These are phyloP conservation scores for Lactarius deliciosus DNA, from an alignment of 768 basidiomycete genomes.

Conservation along the genomic window DNA sequence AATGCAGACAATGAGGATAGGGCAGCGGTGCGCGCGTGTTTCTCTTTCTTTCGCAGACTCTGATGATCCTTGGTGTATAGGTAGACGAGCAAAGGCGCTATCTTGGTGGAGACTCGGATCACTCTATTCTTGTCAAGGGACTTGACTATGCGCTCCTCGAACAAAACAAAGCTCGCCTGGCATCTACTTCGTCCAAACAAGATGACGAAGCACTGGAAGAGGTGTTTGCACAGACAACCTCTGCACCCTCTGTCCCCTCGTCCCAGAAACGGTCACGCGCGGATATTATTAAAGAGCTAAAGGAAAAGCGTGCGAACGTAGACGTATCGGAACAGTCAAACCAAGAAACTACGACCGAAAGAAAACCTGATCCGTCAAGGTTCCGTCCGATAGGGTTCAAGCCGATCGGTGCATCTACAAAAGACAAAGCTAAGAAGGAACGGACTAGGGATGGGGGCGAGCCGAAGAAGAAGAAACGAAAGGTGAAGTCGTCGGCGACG, in stretches of 20 bases:
- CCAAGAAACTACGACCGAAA: slow-evolving; percentile 38
- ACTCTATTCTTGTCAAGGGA: slow-evolving; percentile 86
- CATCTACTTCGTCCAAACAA: slow-evolving; percentile 46
- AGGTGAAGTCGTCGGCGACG: slow-evolving; percentile 38
- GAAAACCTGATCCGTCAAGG: slow-evolving; percentile 39
- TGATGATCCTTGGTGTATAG: slow-evolving; percentile 37
- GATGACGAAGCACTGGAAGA: slow-evolving; percentile 84
- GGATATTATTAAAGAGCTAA: slow-evolving; percentile 71
- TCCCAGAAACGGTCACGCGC: slow-evolving; percentile 74
- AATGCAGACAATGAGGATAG: slow-evolving; percentile 58
- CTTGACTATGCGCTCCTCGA: slow-evolving; percentile 86
- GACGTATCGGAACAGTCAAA: slow-evolving; percentile 25
- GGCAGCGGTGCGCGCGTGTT: slow-evolving; percentile 48
- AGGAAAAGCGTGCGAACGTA: slow-evolving; percentile 50
- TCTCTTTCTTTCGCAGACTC: neutral
- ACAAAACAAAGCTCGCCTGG: slow-evolving; percentile 71
- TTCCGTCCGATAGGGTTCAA: slow-evolving; percentile 64
- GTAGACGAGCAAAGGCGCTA: slow-evolving; percentile 73
- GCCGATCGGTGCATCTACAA: slow-evolving; percentile 47
- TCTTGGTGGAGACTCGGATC: slow-evolving; percentile 82
- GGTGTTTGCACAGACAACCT: slow-evolving; percentile 55
- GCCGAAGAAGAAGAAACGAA: slow-evolving; percentile 62
- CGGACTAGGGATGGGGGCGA: slow-evolving; percentile 45
- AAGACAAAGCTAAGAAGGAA: slow-evolving; percentile 49
- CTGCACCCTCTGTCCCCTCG: slow-evolving; percentile 31